phyloP scores from a whole-genome alignment of 176 grass and related monocot species.

The Chrysopogon serrulatus region DNA sequence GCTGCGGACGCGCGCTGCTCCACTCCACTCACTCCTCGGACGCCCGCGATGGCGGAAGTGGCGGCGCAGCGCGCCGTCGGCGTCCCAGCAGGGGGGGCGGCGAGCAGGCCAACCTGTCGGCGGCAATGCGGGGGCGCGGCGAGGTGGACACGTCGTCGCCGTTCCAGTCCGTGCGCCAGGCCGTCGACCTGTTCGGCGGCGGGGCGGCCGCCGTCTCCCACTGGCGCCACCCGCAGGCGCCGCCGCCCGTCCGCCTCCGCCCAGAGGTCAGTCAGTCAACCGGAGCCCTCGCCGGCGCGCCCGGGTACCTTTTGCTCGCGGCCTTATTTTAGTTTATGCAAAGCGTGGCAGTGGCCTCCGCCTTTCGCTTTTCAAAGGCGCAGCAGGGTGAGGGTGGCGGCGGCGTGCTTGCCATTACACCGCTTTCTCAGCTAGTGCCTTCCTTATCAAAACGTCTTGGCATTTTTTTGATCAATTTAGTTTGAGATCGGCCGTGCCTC shows the following conservation, averaged over 20 bases:
- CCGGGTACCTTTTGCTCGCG: background rate
- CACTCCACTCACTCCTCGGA: background rate
- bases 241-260: constrained; percentile 54
- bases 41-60: constrained; percentile 14
- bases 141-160: constrained; percentile 88
- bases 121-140: constrained; percentile 40
- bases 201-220: constrained; percentile 14
- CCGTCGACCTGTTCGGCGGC: constrained; percentile 70
- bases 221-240: constrained; percentile 31
- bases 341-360: background rate
- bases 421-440: background rate
- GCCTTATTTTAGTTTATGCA: background rate
- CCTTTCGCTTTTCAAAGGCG: background rate
- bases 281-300: background rate
- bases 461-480: background rate
- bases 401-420: background rate
- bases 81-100: background rate
- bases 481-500: background rate
- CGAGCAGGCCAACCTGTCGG: background rate
- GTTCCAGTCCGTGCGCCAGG: constrained; percentile 82
- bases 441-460: background rate
- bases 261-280: constrained; percentile 55
- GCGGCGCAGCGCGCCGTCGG: constrained; percentile 1
- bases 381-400: background rate
- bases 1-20: background rate